phyloP scores from a whole-genome alignment of 257 asterid species.

The Verbascum thapsus region DNA sequence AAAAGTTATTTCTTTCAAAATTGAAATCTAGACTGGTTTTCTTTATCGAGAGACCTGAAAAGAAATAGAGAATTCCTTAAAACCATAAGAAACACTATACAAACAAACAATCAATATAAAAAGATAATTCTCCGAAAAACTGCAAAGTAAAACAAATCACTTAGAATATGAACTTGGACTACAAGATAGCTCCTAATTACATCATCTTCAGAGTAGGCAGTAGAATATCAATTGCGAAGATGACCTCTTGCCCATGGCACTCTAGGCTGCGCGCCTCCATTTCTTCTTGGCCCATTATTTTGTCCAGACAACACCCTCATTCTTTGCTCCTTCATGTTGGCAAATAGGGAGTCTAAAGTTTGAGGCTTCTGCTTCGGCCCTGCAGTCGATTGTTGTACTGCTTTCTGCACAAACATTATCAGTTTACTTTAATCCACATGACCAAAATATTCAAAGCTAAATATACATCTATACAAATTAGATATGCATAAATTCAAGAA shows the following conservation, averaged over 20 bases:
- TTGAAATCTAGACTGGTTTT: too few species aligned
- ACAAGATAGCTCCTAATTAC: not conserved
- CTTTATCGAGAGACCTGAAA: too few species aligned
- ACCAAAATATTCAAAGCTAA: not conserved
- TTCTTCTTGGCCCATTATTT: slow-evolving; percentile 41
- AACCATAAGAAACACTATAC: too few species aligned
- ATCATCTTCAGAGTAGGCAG: not conserved
- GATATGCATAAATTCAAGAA: not conserved
- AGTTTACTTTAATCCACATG: not conserved
- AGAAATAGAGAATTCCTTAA: too few species aligned
- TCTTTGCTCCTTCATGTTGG: slow-evolving; percentile 67
- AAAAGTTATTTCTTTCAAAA: too few species aligned
- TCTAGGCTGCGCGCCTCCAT: slow-evolving; percentile 38
- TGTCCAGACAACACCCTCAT: slow-evolving; percentile 40
- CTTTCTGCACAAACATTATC: slow-evolving; percentile 34
- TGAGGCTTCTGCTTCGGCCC: slow-evolving; percentile 48
- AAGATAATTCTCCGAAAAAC: too few species aligned
- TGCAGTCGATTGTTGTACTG: slow-evolving; percentile 34
- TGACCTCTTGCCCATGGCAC: slow-evolving; percentile 59
- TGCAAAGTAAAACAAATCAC: too few species aligned
- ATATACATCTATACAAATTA: not conserved
- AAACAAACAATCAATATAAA: too few species aligned
- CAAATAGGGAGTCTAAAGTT: slow-evolving; percentile 65
- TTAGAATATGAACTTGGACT: too few species aligned
- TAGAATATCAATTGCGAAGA: slow-evolving; percentile 35